Conservation (phyloP, 2,329 filamentous ascomycete genomes). For the Anisogramma anomala region DNA sequence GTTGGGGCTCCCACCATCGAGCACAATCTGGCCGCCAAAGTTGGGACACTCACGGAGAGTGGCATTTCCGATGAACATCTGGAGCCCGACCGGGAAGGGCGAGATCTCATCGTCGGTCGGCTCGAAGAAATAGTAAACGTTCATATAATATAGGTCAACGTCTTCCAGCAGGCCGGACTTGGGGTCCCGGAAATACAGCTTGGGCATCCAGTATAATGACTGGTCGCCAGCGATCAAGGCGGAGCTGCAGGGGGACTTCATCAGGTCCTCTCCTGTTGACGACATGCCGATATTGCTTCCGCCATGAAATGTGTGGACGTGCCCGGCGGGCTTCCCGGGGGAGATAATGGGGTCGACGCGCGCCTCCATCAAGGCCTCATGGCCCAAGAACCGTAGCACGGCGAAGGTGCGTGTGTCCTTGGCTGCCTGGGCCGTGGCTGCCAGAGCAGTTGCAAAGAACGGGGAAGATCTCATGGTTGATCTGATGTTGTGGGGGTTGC, state of each 20-base stretch:
- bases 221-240: constrained; percentile 57
- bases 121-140: constrained; percentile 67
- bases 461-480: constrained; percentile 4
- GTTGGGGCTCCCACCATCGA: constrained; percentile 41
- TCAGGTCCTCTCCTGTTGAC: constrained; percentile 49
- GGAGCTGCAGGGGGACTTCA: constrained; percentile 53
- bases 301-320: constrained; percentile 62
- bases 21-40: constrained; percentile 28
- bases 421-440: constrained; percentile 27
- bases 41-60: constrained; percentile 45
- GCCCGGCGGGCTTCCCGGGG: constrained; percentile 45
- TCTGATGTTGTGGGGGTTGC: neutral
- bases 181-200: constrained; percentile 55
- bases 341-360: constrained; percentile 57
- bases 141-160: constrained; percentile 61
- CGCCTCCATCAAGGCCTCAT: constrained; percentile 47
- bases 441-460: constrained; percentile 25
- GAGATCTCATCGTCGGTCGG: constrained; percentile 52
- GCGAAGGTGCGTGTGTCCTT: constrained; percentile 45
- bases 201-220: constrained; percentile 68
- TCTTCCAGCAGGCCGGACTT: constrained; percentile 51
- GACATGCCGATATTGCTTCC: constrained; percentile 54
- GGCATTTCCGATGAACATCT: constrained; percentile 58
- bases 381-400: constrained; percentile 59
- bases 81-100: constrained; percentile 59